A percentile compares a stretch with the other conserved stretches of the same genome.
These are phyloP conservation scores for Leucocoprinus sp. DNA, from an alignment of 768 basidiomycete species.

Conservation along the genomic window DNA sequence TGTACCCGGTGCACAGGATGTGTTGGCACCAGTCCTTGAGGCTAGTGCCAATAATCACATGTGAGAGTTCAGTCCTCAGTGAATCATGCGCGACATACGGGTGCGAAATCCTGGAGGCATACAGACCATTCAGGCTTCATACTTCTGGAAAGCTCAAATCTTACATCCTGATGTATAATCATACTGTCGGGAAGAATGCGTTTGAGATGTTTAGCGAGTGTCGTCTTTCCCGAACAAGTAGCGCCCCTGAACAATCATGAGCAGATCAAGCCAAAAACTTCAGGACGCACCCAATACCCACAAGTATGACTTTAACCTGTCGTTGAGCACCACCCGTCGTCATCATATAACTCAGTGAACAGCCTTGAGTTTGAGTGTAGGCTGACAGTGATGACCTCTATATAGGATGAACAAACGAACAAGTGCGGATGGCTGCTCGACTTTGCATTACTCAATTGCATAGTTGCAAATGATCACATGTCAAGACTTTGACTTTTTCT, in stretches of 20 bases:
- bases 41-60: slow-evolving; percentile 31
- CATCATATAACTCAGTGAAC: neutral
- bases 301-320: slow-evolving; percentile 42
- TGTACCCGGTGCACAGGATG: slow-evolving; percentile 74
- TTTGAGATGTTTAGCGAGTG: slow-evolving; percentile 83
- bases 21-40: slow-evolving; percentile 65
- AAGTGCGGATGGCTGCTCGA: too few relatives aligned
- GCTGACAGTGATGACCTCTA: too few relatives aligned
- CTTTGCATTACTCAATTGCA: too few relatives aligned
- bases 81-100: slow-evolving; percentile 40
- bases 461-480: too few relatives aligned
- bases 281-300: slow-evolving; percentile 55
- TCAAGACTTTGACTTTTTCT: too few relatives aligned
- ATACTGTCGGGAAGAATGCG: slow-evolving; percentile 67
- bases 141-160: slow-evolving; percentile 20
- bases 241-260: too few relatives aligned
- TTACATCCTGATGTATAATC: slow-evolving; percentile 88
- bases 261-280: too few relatives aligned
- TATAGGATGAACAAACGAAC: too few relatives aligned
- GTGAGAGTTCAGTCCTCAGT: neutral
- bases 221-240: slow-evolving; percentile 93
- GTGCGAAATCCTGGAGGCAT: slow-evolving; percentile 72
- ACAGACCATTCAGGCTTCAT: slow-evolving; percentile 10
- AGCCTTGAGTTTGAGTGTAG: too few relatives aligned
- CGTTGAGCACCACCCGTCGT: slow-evolving; percentile 7